Evolutionary conservation across 1,139 yeast genomes (phyloP).

Genomic region (Petasospora rhodanensis): DNA sequence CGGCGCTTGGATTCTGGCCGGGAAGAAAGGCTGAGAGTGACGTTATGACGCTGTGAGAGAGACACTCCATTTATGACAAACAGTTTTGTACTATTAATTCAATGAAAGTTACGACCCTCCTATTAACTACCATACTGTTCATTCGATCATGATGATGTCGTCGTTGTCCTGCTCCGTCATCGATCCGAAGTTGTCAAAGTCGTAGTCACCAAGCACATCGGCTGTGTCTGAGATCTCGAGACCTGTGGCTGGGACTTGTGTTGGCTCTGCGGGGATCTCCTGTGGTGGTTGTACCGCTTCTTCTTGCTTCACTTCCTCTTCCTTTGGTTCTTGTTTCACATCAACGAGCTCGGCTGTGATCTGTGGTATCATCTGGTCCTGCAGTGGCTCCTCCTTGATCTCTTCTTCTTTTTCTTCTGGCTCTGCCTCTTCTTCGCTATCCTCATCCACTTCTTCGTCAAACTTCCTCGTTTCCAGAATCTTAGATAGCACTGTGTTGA

Average conservation of each 20-base stretch:
- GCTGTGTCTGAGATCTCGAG: slow-evolving; percentile 12
- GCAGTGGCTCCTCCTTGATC: slow-evolving; percentile 1
- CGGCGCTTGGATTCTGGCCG: too few species aligned
- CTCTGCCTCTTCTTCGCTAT: slow-evolving; percentile 10
- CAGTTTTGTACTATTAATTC: too few species aligned
- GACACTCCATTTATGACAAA: too few species aligned
- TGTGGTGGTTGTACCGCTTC: too few species aligned
- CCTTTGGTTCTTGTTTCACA: background rate
- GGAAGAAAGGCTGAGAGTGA: slow-evolving; percentile 2
- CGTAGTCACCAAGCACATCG: slow-evolving; percentile 16
- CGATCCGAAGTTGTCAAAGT: slow-evolving; percentile 18
- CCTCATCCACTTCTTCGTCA: slow-evolving; percentile 11
- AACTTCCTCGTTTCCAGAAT: slow-evolving; percentile 9
- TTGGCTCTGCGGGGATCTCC: too few species aligned
- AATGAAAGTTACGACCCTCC: too few species aligned
- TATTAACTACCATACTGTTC: too few species aligned
- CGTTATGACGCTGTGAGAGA: slow-evolving; percentile 1
- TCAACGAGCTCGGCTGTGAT: background rate
- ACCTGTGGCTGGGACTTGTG: too few species aligned
- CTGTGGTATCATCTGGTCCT: too few species aligned
- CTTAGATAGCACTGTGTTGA: slow-evolving; percentile 11
- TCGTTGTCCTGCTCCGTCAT: slow-evolving; percentile 15
- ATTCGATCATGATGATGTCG: slow-evolving; percentile 16
- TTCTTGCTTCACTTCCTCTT: background rate
- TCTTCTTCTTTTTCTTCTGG: slow-evolving; percentile 8